These are phyloP conservation scores for Metschnikowia kunwiensis DNA, from an alignment of 805 yeast genomes.

Conservation along the genomic window DNA sequence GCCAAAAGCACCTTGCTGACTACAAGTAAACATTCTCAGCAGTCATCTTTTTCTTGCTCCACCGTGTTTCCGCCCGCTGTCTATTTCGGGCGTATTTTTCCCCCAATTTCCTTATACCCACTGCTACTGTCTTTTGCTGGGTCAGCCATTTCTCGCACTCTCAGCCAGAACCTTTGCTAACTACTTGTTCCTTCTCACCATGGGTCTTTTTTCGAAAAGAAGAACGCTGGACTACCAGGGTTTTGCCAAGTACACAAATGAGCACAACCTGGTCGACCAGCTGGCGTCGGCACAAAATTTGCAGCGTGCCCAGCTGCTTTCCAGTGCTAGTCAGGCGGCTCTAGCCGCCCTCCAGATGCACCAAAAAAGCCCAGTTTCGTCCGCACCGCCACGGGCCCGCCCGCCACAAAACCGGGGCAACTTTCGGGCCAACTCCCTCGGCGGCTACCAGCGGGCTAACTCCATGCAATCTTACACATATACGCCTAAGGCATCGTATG, in stretches of 20 bases:
- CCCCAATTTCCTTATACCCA: no score
- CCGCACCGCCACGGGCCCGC: background rate
- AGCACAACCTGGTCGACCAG: constrained; percentile 21
- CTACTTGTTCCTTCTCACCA: no score
- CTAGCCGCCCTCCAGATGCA: constrained; percentile 39
- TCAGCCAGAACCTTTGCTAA: no score
- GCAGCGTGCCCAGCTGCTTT: constrained; percentile 24
- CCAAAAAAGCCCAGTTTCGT: constrained; percentile 17
- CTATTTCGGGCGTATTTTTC: no score
- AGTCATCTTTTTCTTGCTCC: no score
- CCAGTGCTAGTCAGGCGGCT: constrained; percentile 42
- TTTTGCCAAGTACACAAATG: constrained; percentile 32
- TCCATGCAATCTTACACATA: constrained; percentile 37
- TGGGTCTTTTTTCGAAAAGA: constrained; percentile 13
- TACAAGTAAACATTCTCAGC: no score
- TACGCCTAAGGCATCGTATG: constrained; percentile 39
- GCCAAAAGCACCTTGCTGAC: background rate
- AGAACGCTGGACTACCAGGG: constrained; percentile 27
- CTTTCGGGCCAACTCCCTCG: constrained; percentile 21
- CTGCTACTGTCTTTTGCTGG: no score
- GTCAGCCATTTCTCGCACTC: no score
- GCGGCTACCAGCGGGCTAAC: constrained; percentile 24
- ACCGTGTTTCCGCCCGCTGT: no score
- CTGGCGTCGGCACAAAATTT: constrained; percentile 18
- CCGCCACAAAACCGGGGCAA: background rate